Base-by-base conservation (phyloP, 176 grass and related monocot genomes). In the Carex scoparia region DNA sequence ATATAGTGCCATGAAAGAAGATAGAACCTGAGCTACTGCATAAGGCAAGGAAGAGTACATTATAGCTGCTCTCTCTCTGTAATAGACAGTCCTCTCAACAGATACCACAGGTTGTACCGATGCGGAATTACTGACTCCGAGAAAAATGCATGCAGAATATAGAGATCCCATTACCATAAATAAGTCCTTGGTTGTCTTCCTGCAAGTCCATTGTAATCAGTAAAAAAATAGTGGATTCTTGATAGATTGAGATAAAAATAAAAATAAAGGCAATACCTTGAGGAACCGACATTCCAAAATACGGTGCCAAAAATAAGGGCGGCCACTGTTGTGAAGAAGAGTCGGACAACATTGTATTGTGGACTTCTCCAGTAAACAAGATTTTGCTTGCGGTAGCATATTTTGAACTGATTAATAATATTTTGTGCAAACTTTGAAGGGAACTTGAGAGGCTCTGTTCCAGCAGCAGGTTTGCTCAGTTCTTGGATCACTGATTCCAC, bases 361-460 rank as follows among this genome's bases (percentile, higher is more conserved):
- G 92, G 92, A 61, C 92, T 94, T 81, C 92, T 91, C 92, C 92
- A 94, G 68, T 94, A 94, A 81, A 94, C 61, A 79, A 94, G 85
- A 51, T 86, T 86, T 91, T 94, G 90, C 74, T 94, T 94, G 27
- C 33, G 80, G 30, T 81, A 70, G 84, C 92, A 94, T 19, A 81
- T 74, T 49, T 42, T 85, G 48, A 94, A 90, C 61, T 94, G 92
- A 82, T 76, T 88, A n/a, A 94, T 16, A 73, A 19, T 46, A 79
- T 88, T 84, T 80, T 86, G 92, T 69, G 92, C 60, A 85, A 90
- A 94, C 38, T 88, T 78, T 18, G 90, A 86, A 73, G 86, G 76
- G 60, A 94, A 94, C 57, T 85, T 90, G 30, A 94, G 81, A 42
- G 88, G 86, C 58, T 88, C 68, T 28, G 86, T 68, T 69, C 92